phyloP scores from a whole-genome alignment of 1,139 yeast genomes.

The Wickerhamiella infanticola region DNA sequence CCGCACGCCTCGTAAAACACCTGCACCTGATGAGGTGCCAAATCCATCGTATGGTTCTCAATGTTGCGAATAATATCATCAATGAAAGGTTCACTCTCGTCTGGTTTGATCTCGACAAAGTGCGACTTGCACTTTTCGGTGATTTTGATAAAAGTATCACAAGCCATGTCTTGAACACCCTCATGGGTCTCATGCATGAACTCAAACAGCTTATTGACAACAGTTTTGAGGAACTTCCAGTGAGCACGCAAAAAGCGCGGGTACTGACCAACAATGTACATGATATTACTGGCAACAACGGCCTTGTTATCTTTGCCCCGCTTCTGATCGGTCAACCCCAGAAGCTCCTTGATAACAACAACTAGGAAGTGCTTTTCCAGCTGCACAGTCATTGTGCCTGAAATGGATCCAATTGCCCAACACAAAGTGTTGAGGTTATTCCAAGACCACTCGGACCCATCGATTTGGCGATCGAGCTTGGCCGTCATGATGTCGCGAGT shows the following conservation, averaged over 20 bases:
- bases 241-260: constrained; percentile 95
- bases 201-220: constrained; percentile 85
- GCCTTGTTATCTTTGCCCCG: constrained; percentile 97
- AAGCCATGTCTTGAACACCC: constrained; percentile 99
- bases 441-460: constrained; percentile 99
- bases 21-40: constrained; percentile 95
- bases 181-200: constrained; percentile 99
- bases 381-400: constrained; percentile 97
- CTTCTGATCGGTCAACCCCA: constrained; percentile 86
- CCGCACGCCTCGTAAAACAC: constrained; percentile 98
- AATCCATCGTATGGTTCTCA: constrained; percentile 74
- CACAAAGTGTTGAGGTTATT: constrained; percentile 90
- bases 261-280: constrained; percentile 98
- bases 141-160: constrained; percentile 94
- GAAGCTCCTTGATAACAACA: constrained; percentile 77
- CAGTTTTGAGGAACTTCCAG: constrained; percentile 94
- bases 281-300: constrained; percentile 94
- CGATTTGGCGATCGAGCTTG: constrained; percentile 81
- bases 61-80: constrained; percentile 76
- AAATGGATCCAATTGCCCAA: constrained; percentile 99
- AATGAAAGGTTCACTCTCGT: constrained; percentile 85
- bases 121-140: constrained; percentile 90
- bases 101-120: constrained; percentile 74
- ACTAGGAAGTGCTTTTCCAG: constrained; percentile 91
- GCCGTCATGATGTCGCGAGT: constrained; percentile 89